A percentile compares a stretch with the other conserved stretches of the same genome.
Conservation (phyloP, 1,139 yeast species). For the Entelexis sorbosivorans region DNA sequence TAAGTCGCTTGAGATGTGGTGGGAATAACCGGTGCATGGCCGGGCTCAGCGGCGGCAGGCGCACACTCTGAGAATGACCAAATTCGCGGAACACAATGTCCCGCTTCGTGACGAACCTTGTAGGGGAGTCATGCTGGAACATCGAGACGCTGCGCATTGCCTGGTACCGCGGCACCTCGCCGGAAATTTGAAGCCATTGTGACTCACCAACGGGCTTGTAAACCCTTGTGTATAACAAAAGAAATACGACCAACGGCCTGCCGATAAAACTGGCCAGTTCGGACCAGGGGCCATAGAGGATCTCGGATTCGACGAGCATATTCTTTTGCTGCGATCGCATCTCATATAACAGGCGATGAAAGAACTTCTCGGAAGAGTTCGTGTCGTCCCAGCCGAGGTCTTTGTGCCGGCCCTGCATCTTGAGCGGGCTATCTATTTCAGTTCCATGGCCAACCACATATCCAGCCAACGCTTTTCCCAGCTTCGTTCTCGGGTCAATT, state of each 20-base stretch:
- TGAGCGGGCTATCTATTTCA: not conserved
- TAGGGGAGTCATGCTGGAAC: no score
- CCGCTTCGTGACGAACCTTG: not conserved
- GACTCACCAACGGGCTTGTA: conserved; percentile 5
- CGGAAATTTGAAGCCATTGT: conserved; percentile 8
- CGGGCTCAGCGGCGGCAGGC: not conserved
- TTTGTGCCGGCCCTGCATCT: not conserved
- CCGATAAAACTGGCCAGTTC: not conserved
- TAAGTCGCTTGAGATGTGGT: not conserved
- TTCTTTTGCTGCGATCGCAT: not conserved
- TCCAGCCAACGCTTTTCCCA: not conserved
- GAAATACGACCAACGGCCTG: conserved; percentile 2
- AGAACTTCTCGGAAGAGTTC: conserved; percentile 1
- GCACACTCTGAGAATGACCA: not conserved
- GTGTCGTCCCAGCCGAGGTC: not conserved
- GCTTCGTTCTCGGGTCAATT: not conserved
- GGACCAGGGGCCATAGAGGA: conserved; percentile 16
- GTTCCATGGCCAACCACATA: not conserved
- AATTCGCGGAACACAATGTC: not conserved
- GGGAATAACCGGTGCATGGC: not conserved
- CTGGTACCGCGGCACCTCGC: not conserved
- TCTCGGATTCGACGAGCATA: conserved; percentile 8
- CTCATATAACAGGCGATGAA: not conserved
- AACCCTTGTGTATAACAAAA: conserved; percentile 8
- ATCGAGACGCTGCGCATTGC: not conserved